These are phyloP conservation scores for Funneliformis mosseae DNA, from an alignment of 192 early-diverging fungal species.

Conservation along the genomic window DNA sequence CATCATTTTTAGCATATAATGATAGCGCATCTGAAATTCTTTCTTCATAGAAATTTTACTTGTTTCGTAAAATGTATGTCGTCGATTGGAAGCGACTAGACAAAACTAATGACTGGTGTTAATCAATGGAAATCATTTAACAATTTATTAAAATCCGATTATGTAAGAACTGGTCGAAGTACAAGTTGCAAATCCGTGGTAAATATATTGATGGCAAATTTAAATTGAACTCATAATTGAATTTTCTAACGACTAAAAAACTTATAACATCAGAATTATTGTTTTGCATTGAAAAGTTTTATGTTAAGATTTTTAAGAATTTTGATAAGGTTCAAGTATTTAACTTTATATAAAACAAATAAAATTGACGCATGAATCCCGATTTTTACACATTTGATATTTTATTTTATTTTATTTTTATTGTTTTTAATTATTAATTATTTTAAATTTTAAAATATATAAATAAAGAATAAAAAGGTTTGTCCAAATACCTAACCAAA, in stretches of 20 bases:
- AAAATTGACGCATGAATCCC: too few species aligned
- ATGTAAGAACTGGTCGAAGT: constrained; percentile 35
- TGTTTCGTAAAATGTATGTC: constrained; percentile 35
- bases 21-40: constrained; percentile 22
- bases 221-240: background rate
- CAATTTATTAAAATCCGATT: background rate
- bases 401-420: too few species aligned
- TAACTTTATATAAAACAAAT: too few species aligned
- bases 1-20: background rate
- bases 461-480: too few species aligned
- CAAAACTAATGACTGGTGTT: constrained; percentile 2
- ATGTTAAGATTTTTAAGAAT: constrained; percentile 21
- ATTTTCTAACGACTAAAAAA: background rate
- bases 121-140: constrained; percentile 30
- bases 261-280: constrained; percentile 21
- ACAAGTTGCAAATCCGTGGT: constrained; percentile 2
- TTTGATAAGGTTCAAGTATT: background rate
- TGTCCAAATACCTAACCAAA: too few species aligned
- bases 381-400: too few species aligned
- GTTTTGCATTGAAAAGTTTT: constrained; percentile 32
- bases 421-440: too few species aligned
- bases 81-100: constrained; percentile 1
- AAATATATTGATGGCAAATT: constrained; percentile 21
- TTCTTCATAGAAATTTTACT: constrained; percentile 28
- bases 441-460: too few species aligned